phyloP scores from a whole-genome alignment of 192 early-diverging fungal species.

The Linnemannia schmuckeri region DNA sequence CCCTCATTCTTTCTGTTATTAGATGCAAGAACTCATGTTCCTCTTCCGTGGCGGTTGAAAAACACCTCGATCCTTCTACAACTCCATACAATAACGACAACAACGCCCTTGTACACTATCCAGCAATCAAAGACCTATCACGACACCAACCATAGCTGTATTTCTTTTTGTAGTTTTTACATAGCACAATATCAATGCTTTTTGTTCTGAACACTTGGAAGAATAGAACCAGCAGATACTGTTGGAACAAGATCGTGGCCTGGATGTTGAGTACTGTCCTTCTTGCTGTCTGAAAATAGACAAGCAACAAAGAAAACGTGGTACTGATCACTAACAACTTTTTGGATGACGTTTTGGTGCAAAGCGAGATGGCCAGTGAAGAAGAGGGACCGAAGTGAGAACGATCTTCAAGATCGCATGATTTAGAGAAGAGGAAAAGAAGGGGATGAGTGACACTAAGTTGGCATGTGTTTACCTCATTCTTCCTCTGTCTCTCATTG shows the following conservation, averaged over 20 bases:
- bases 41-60: constrained; percentile 31
- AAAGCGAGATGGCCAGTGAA: too few species aligned
- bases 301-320: too few species aligned
- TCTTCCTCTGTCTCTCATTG: too few species aligned
- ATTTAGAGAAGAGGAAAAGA: too few species aligned
- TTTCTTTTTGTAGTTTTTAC: background rate
- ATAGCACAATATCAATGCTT: background rate
- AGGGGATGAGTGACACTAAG: too few species aligned
- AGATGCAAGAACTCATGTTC: constrained; percentile 52
- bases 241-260: background rate
- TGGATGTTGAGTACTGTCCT: too few species aligned
- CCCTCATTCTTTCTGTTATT: background rate
- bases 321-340: too few species aligned
- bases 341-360: too few species aligned
- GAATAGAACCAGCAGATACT: background rate
- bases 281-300: too few species aligned
- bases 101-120: background rate
- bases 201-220: background rate
- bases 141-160: background rate
- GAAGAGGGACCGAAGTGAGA: too few species aligned
- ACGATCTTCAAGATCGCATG: too few species aligned
- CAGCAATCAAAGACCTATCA: background rate
- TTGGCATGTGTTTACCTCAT: too few species aligned
- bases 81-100: background rate
- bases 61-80: background rate